phyloP scores from a whole-genome alignment of 305 asterid species.

The Fraxinus greggii region DNA sequence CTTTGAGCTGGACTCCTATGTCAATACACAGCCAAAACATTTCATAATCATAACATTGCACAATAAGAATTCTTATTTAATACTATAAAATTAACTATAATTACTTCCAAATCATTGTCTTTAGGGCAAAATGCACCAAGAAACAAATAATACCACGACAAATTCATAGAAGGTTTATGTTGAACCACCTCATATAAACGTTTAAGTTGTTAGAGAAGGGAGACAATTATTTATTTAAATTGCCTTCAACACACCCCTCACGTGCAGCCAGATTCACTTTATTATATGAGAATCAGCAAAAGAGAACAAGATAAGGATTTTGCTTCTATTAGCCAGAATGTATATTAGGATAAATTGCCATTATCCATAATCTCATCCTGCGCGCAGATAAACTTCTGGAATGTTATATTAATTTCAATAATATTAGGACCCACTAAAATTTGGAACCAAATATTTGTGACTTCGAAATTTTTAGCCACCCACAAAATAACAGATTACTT shows the following conservation, averaged over 20 bases:
- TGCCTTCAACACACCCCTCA: background rate
- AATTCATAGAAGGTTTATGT: background rate
- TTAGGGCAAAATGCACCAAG: background rate
- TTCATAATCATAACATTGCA: slow-evolving; percentile 24
- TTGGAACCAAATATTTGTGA: background rate
- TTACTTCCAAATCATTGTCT: background rate
- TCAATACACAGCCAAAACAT: slow-evolving; percentile 20
- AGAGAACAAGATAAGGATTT: background rate
- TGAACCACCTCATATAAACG: background rate
- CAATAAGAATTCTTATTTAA: background rate
- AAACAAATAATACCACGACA: background rate
- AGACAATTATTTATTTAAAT: background rate
- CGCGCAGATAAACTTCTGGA: background rate
- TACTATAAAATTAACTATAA: background rate
- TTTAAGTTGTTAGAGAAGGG: background rate
- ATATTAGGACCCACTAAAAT: background rate
- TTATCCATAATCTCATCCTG: background rate
- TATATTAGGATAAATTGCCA: background rate
- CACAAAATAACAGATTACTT: background rate
- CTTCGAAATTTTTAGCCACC: background rate
- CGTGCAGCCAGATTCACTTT: background rate
- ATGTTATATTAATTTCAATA: background rate
- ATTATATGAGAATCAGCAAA: background rate
- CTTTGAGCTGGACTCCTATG: slow-evolving; percentile 76
- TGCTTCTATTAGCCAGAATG: background rate